These are phyloP conservation scores for Amphibolis antarctica DNA, from an alignment of 106 monocot genomes.

Conservation along the genomic window DNA sequence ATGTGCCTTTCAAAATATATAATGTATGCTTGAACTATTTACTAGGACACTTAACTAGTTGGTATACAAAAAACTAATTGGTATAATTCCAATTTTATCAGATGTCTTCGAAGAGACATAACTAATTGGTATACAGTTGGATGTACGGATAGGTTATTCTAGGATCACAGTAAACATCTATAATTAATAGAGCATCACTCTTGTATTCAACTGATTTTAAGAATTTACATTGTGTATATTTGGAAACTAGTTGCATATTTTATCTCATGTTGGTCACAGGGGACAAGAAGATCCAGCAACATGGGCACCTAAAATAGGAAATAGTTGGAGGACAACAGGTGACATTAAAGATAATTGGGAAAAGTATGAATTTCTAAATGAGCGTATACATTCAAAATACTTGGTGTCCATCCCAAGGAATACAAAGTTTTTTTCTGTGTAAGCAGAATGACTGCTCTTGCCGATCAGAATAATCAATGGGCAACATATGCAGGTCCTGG, in stretches of 20 bases:
- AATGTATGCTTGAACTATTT: no score
- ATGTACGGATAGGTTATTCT: not conserved
- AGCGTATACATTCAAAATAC: no score
- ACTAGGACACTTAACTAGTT: not conserved
- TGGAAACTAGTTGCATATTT: not conserved
- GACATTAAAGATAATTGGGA: conserved; percentile 82
- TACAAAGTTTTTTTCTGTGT: not conserved
- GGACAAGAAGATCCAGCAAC: conserved; percentile 70
- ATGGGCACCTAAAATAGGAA: conserved; percentile 57
- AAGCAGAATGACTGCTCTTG: conserved; percentile 54
- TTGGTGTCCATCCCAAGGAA: not conserved
- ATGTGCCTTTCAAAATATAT: no score
- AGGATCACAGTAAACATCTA: no score
- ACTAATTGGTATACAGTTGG: not conserved
- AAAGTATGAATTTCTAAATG: conserved; percentile 30
- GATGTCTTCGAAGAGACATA: no score
- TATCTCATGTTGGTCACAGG: conserved; percentile 24
- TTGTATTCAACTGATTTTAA: no score
- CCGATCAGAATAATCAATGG: conserved; percentile 75
- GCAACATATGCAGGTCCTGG: conserved; percentile 72
- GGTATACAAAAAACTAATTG: not conserved
- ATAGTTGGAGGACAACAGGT: conserved; percentile 95
- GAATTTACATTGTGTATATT: no score
- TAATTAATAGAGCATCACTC: no score
- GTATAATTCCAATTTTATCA: no score